Evolutionary conservation across 495 filamentous ascomycete genomes (phyloP), one percentile per base, ranked within the genome.

Genomic region (Glutinoglossum americanum): DNA sequence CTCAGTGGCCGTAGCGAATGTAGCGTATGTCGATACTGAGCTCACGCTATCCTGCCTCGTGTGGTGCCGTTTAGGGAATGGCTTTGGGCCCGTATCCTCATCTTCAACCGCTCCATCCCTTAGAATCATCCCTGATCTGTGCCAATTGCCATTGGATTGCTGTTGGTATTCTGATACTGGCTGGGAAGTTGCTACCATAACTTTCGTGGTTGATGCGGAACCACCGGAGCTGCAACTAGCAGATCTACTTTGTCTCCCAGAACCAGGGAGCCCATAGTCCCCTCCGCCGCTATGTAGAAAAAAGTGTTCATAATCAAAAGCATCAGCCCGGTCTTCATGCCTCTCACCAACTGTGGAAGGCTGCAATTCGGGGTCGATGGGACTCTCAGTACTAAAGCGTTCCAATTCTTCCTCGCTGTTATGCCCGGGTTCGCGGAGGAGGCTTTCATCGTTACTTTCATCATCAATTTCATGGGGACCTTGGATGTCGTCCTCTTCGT

Each of bases 301-400:
- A 69, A 94, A 93, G 63, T 93, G 79, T 64, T 97, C 87, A 61
- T 98, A 98, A 66, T 95, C 92, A 67, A 98, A 98, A 7, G 92
- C 92, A 66, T 98, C 92, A 62, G 89, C 83, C 17, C 92, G 85
- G 67, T 97, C 90, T 71, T 98, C 92, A 64, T 98, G 92, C 4
- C 80, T 76, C 30, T 72, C 71, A 7, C 71, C 65, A 23, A 66
- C 55, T 6, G 49, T 53, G 6, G 57, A 0, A 23, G 56, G 39
- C 13, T 48, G 23, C 23, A 53, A 49, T 44, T 49, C 56, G n/a
- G 56, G 37, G 19, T 58, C 56, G 11, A 48, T 26, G 17, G 35
- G 54, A 15, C 54, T 41, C 28, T 56, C 54, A 0, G 54, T 17
- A 8, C n/a, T 35, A 30, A 21, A 41, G 28, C 41, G 28, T 28